Evolutionary conservation across 1,139 yeast species (phyloP).

Genomic region (Taphrina flavorubra): DNA sequence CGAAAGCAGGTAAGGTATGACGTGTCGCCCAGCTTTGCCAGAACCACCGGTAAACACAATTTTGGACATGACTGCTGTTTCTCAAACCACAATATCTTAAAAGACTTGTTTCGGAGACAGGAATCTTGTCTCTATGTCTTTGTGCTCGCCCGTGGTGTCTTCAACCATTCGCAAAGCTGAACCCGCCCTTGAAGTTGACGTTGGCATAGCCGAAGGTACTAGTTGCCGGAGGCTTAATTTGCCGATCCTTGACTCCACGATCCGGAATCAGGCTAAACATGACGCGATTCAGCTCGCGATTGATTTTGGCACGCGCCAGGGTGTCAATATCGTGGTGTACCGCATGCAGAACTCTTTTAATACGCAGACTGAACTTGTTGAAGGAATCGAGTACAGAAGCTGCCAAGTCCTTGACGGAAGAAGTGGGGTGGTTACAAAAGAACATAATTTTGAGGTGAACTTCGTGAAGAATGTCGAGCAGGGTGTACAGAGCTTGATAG

Average conservation of each 20-base stretch:
- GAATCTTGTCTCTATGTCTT: neutral
- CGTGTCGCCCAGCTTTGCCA: conserved; percentile 42
- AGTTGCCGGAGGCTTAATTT: neutral
- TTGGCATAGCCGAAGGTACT: conserved; percentile 13
- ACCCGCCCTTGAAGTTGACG: conserved; percentile 3
- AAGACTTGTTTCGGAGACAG: no score
- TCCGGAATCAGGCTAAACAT: conserved; percentile 19
- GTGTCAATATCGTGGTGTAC: conserved; percentile 29
- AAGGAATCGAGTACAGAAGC: conserved; percentile 7
- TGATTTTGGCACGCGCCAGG: conserved; percentile 29
- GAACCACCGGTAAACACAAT: conserved; percentile 41
- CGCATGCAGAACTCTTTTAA: conserved; percentile 4
- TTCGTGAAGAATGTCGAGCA: conserved; percentile 16
- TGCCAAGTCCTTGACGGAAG: conserved; percentile 1
- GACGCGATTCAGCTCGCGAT: conserved; percentile 29
- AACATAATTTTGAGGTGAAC: conserved; percentile 1
- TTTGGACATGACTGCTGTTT: conserved; percentile 8
- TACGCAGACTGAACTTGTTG: conserved; percentile 16
- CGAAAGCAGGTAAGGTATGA: conserved; percentile 36
- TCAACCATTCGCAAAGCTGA: neutral
- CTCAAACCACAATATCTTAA: no score
- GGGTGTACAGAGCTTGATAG: conserved; percentile 9
- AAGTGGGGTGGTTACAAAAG: neutral
- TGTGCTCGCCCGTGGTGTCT: neutral
- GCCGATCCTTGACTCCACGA: conserved; percentile 15